Conservation (phyloP, 2,329 filamentous ascomycete species). For the Aspergillus amoenus region DNA sequence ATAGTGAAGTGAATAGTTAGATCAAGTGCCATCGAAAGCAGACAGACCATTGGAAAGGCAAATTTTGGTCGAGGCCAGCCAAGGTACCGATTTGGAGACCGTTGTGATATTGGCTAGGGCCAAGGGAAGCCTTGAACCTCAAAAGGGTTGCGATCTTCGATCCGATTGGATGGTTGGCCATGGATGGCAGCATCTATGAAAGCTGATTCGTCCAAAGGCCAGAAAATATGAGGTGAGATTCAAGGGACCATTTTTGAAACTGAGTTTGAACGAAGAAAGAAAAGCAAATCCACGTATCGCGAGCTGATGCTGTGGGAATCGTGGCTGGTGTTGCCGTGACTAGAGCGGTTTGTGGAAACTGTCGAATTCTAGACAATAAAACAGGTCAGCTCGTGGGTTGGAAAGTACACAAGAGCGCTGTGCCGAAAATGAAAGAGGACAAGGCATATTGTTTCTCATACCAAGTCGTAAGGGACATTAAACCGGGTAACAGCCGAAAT, state of each 20-base stretch:
- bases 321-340: conserved; percentile 11
- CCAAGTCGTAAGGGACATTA: conserved; percentile 8
- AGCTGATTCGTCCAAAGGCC: conserved; percentile 8
- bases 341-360: neutral
- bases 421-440: neutral
- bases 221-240: conserved; percentile 4
- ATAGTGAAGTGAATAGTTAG: neutral
- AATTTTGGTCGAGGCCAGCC: neutral
- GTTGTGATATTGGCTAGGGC: conserved; percentile 1
- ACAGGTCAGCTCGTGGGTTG: neutral
- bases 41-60: neutral
- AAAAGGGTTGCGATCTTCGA: neutral
- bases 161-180: conserved; percentile 7
- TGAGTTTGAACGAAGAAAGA: neutral
- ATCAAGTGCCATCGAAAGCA: neutral
- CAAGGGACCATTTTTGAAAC: conserved; percentile 3
- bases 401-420: neutral
- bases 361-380: neutral
- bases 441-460: conserved; percentile 4
- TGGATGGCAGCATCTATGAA: neutral
- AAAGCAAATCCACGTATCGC: neutral
- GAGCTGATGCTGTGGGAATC: conserved; percentile 8
- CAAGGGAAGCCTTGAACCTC: neutral
- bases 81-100: neutral
- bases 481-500: conserved; percentile 10